Base-by-base conservation (phyloP, 2,329 filamentous ascomycete genomes). In the Trichoderma polysporum region DNA sequence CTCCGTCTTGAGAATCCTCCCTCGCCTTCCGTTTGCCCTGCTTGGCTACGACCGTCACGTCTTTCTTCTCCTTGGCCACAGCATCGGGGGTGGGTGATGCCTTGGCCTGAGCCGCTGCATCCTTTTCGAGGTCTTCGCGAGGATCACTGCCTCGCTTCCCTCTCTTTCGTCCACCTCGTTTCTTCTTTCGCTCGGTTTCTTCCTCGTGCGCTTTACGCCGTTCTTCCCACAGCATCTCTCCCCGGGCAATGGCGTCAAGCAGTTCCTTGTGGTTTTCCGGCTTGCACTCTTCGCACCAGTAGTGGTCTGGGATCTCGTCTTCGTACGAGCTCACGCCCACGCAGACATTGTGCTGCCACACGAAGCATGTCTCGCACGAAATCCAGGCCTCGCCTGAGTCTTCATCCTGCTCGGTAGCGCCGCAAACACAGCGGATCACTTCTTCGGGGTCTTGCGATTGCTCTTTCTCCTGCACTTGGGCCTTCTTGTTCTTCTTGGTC, bases 331-430 rank as follows among this genome's bases (percentile, higher is more conserved):
- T 88, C 76, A 97, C 87, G 62, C 92, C 93, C 83, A 99, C 92
- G 77, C 95, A 99, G 70, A 96, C 90, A 75, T 97, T 97, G 79
- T 99, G 95, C 79, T 99, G 95, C 95, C 95, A 99, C 49, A 91
- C 94, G 57, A 88, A 88, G 79, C 95, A 99, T 54, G 87, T 88
- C 78, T 99, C 95, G 82, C 95, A 99, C 69, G 91, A 93, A 74
- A 99, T 97, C 93, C 97, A 98, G 61, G 93, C 90, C 73, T 95
- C 90, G 71, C 91, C 92, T 15, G 92, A 90, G 72, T 96, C 92
- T 72, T 94, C 92, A 68, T 94, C 91, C 71, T 93, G 91, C 72
- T 92, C 91, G 52, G 91, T 91, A 68, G 92, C 90, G 71, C 95
- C 94, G 76, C 94, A 99, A 58, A 97, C 91, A 78, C 94, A 99